Percentiles rank a stretch among this genome's conserved stretches.
Conservation (phyloP, 352 stramenopile species). For the Lagenidium sp. region DNA sequence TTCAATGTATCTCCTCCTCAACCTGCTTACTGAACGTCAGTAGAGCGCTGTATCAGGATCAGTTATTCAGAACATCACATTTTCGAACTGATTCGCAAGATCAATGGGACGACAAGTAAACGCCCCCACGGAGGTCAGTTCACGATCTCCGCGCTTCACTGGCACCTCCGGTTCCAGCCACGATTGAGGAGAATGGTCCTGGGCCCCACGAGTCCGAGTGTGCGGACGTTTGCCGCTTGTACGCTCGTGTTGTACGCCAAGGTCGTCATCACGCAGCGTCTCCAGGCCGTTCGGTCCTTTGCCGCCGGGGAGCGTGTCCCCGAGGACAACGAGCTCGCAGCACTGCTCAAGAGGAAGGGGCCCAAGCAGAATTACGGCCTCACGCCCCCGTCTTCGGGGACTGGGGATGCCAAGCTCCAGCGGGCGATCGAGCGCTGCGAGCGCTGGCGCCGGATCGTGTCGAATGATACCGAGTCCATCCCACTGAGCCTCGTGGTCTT, state of each 20-base stretch:
- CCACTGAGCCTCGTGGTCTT: constrained; percentile 43
- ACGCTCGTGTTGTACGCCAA: constrained; percentile 46
- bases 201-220: not conserved
- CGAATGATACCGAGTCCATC: constrained; percentile 57
- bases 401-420: not conserved
- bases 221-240: constrained; percentile 13
- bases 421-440: not conserved
- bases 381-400: not conserved
- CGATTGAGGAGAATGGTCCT: too few species aligned
- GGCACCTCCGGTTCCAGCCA: too few species aligned
- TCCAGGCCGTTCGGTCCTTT: constrained; percentile 38
- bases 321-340: constrained; percentile 16
- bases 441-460: constrained; percentile 32
- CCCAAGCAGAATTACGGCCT: not conserved
- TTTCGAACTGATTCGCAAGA: too few species aligned
- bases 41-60: too few species aligned
- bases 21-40: too few species aligned
- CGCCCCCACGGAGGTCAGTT: too few species aligned
- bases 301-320: constrained; percentile 30
- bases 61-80: too few species aligned
- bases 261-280: constrained; percentile 38
- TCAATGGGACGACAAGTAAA: too few species aligned
- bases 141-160: too few species aligned
- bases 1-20: too few species aligned
- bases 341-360: constrained; percentile 6